A percentile compares a stretch with the other conserved stretches of the same genome.
Conservation (phyloP, 768 basidiomycete species). For the Serendipita sp. region DNA sequence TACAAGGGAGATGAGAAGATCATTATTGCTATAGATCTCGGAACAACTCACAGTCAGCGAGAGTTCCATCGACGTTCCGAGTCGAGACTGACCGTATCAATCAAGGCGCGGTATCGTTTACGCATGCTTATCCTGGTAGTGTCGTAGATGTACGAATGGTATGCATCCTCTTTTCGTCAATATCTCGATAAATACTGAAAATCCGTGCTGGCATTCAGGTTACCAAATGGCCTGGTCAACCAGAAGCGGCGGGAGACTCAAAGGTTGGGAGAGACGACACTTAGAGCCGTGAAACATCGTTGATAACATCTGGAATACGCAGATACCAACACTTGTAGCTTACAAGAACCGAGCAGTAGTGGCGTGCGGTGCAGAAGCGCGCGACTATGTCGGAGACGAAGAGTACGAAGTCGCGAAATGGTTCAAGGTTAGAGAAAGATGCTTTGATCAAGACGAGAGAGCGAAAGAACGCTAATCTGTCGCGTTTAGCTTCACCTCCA, state of each 20-base stretch:
- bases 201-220: background rate
- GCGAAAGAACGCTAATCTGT: background rate
- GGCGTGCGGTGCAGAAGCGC: background rate
- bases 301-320: too few relatives aligned
- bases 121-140: background rate
- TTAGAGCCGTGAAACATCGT: too few relatives aligned
- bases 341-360: background rate
- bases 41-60: background rate
- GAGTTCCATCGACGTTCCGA: background rate
- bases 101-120: background rate
- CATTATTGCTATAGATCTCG: background rate
- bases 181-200: background rate
- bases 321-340: background rate
- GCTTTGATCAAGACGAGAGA: too few relatives aligned
- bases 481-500: constrained; percentile 5
- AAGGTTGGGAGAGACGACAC: background rate
- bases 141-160: background rate
- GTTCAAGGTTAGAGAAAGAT: background rate
- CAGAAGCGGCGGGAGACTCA: background rate
- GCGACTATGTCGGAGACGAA: background rate
- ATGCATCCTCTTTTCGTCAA: background rate
- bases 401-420: background rate
- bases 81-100: background rate
- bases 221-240: constrained; percentile 7
- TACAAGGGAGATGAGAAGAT: background rate